Percentiles rank a stretch among this genome's conserved stretches.
These are phyloP conservation scores for Kwoniella sp. DNA, from an alignment of 768 basidiomycete genomes.

Conservation along the genomic window DNA sequence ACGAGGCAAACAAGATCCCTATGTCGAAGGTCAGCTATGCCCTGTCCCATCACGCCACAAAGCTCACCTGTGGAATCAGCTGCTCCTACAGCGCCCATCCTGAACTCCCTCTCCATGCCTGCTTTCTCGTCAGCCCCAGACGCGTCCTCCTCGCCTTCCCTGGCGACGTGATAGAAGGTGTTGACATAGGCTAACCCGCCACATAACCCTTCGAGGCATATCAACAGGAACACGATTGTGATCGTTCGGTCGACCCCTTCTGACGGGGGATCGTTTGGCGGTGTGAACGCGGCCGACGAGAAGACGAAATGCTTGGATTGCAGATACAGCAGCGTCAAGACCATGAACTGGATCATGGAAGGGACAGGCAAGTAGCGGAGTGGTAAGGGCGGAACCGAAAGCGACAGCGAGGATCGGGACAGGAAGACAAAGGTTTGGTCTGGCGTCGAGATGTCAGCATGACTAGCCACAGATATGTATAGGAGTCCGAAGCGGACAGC, in stretches of 20 bases:
- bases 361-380: constrained; percentile 66
- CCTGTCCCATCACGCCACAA: too few relatives aligned
- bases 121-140: constrained; percentile 54
- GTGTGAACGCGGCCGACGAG: constrained; percentile 64
- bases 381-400: constrained; percentile 77
- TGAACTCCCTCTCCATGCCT: constrained; percentile 40
- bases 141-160: constrained; percentile 52
- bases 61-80: constrained; percentile 43
- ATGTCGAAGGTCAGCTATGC: too few relatives aligned
- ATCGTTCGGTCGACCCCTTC: constrained; percentile 55
- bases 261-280: constrained; percentile 45
- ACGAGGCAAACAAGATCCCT: constrained; percentile 47
- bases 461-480: neutral
- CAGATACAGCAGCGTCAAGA: constrained; percentile 54
- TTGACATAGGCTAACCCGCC: constrained; percentile 75
- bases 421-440: constrained; percentile 76
- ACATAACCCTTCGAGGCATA: constrained; percentile 84
- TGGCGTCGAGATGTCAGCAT: constrained; percentile 1
- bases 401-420: constrained; percentile 82
- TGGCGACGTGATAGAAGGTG: constrained; percentile 39
- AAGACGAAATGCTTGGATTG: constrained; percentile 50
- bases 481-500: neutral
- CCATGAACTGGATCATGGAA: constrained; percentile 65
- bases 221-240: constrained; percentile 65
- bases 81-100: constrained; percentile 43